These are phyloP conservation scores for Venturia nashicola DNA, from an alignment of 2,329 filamentous ascomycete species.

Conservation along the genomic window DNA sequence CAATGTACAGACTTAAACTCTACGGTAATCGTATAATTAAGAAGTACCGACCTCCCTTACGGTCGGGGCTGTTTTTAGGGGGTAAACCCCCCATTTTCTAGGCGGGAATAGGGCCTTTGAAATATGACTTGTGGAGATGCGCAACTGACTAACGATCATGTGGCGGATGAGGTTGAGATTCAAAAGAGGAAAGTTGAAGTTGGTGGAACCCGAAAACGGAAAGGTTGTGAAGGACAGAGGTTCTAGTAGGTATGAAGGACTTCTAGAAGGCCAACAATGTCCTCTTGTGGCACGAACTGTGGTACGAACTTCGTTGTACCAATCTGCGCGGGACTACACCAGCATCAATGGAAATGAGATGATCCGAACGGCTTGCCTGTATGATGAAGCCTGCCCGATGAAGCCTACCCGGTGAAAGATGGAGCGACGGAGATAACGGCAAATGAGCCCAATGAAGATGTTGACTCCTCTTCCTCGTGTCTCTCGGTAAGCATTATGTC, in stretches of 20 bases:
- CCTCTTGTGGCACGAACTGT: no score
- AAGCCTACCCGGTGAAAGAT: no score
- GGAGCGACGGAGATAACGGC: no score
- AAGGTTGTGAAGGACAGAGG: neutral
- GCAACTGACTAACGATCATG: neutral
- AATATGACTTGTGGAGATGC: neutral
- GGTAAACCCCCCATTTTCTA: no score
- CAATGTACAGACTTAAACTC: no score
- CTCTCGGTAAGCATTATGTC: neutral
- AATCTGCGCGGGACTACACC: neutral
- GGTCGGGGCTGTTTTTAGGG: no score
- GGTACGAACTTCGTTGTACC: neutral
- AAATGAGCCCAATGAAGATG: neutral
- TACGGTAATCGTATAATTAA: no score
- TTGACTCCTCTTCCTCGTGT: neutral
- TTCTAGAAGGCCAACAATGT: neutral
- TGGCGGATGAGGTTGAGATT: neutral
- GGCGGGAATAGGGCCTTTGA: no score
- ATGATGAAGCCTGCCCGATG: neutral
- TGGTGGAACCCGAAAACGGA: neutral
- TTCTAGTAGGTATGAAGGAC: no score
- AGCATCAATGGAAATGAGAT: no score
- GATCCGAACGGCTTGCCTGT: neutral
- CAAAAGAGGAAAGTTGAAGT: neutral
- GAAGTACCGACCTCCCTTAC: no score